phyloP scores from a whole-genome alignment of 352 stramenopile genomes.

The Achlya hypogyna region DNA sequence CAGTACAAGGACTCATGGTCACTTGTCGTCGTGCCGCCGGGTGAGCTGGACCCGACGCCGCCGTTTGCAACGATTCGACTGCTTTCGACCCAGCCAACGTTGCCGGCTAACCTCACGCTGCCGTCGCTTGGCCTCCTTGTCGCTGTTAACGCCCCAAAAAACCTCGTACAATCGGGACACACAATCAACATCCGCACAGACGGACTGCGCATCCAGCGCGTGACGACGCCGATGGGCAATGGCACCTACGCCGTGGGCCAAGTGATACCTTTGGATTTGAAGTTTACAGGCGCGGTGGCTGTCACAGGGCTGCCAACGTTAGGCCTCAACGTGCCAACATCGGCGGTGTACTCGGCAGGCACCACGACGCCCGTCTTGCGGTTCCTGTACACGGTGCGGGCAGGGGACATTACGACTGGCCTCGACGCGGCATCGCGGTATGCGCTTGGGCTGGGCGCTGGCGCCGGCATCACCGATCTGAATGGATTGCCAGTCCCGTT shows the following conservation, averaged over 20 bases:
- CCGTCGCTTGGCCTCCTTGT: constrained; percentile 36
- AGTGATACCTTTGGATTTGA: constrained; percentile 36
- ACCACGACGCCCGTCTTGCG: not conserved
- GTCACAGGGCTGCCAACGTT: constrained; percentile 39
- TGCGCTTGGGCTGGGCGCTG: constrained; percentile 42
- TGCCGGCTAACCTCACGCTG: constrained; percentile 36
- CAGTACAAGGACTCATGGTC: constrained; percentile 34
- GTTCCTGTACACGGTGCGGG: constrained; percentile 18
- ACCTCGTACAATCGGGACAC: constrained; percentile 45
- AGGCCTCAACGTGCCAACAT: constrained; percentile 18
- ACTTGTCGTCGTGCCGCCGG: constrained; percentile 27
- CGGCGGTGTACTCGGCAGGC: constrained; percentile 13
- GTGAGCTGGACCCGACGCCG: not conserved
- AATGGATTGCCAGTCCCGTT: constrained; percentile 39
- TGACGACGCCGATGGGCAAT: constrained; percentile 31
- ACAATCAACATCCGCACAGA: constrained; percentile 62
- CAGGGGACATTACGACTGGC: constrained; percentile 32
- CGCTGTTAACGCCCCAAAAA: constrained; percentile 38
- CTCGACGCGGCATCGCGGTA: constrained; percentile 41
- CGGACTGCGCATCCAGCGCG: constrained; percentile 30
- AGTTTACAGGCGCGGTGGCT: constrained; percentile 35
- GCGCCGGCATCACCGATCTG: constrained; percentile 35
- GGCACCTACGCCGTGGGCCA: constrained; percentile 56
- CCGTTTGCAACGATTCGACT: constrained; percentile 26
- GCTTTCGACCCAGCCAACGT: constrained; percentile 26